Conservation (phyloP, 2,329 filamentous ascomycete genomes). For the Botrytis fabae region DNA sequence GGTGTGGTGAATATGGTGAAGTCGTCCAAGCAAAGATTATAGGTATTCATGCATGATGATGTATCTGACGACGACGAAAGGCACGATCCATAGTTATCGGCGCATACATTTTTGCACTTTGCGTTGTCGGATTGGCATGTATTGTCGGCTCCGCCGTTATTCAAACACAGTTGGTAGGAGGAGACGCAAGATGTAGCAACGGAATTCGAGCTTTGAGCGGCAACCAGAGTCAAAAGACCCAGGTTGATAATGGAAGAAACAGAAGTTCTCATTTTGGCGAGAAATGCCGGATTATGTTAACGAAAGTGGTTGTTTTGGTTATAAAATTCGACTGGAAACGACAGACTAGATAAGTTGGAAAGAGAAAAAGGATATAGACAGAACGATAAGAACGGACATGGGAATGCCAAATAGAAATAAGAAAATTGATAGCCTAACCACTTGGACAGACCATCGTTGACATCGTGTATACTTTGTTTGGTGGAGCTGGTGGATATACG, state of each 20-base stretch:
- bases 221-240: slow-evolving; percentile 4
- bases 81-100: slow-evolving; percentile 1
- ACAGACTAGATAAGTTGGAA: not conserved
- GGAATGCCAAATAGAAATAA: not conserved
- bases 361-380: not conserved
- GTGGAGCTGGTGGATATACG: slow-evolving; percentile 9
- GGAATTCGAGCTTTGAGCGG: slow-evolving; percentile 14
- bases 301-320: not conserved
- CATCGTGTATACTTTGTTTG: slow-evolving; percentile 5
- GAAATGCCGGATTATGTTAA: not conserved
- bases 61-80: not conserved
- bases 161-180: slow-evolving; percentile 22
- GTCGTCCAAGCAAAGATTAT: slow-evolving; percentile 20
- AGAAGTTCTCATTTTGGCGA: not conserved
- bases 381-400: not conserved
- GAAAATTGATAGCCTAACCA: not conserved
- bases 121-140: slow-evolving; percentile 25
- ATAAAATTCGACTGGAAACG: slow-evolving; percentile 1
- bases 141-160: slow-evolving; percentile 25
- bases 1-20: slow-evolving; percentile 24
- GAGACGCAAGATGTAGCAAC: slow-evolving; percentile 19
- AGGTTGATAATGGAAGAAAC: not conserved
- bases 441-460: not conserved
- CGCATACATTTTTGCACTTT: slow-evolving; percentile 25
- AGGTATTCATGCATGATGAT: not conserved